Base-by-base conservation (phyloP, 2,329 filamentous ascomycete species). In the Clarireedia hainanense region DNA sequence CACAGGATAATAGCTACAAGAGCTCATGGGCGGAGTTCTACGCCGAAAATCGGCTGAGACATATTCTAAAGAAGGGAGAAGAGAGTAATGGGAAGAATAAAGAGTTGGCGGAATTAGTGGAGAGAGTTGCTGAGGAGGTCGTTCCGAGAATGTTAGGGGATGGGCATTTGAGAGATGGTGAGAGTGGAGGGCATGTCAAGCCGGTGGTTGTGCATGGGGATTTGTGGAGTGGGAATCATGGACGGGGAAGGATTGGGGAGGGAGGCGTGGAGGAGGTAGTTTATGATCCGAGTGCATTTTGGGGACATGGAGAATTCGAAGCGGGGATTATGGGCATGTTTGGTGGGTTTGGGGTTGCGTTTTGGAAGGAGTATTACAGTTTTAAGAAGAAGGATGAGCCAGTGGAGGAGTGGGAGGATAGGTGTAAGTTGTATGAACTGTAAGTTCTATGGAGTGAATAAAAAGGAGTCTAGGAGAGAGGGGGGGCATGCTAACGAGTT, bases 301-400 rank as follows among this genome's bases (percentile, higher is more conserved):
- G 95, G 67, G 89, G 86, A 1, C 91, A 96, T 69, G 86, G 80
- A 1, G 92, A 97, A 74, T 96, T 86, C 70, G 92, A 96, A 63
- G 74, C 95, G 52, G 92, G 92, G 0, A 96, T 95, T 62, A 96
- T 96, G 91, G 81, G 80, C 51, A 95, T 96, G 91, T 97, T 96
- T 77, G 91, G 91, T 0, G 92, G 92, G 0, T 96, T 95, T 70
- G 84, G 84, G 0, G 65, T 70, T 0, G 70, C 67, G 1, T 95
- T 96, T 65, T 84, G 88, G 76, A 78, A 78, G 34, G 89, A 94
- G 68, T 97, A 96, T 69, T 81, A 88, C 68, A 70, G 74, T 40
- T 67, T 90, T 24, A 83, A 91, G 47, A 86, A 87, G 0, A 95
- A 87, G 73, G 85, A 86, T 7, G 88, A 95, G 68, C 91, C 91